Evolutionary conservation across 192 early-diverging fungal genomes (phyloP).

Genomic region (Backusella westeae): DNA sequence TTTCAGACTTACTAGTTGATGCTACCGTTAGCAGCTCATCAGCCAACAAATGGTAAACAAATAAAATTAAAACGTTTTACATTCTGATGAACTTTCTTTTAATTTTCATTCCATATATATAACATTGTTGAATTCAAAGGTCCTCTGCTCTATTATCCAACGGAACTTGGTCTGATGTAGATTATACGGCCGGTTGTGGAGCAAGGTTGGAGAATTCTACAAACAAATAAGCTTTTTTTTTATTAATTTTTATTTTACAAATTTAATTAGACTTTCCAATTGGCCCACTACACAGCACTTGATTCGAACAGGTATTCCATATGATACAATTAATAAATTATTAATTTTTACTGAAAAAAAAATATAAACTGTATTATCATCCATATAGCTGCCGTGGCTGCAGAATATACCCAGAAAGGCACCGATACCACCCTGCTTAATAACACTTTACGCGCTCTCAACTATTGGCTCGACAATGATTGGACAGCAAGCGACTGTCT

Average conservation of each 20-base stretch:
- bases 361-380: background rate
- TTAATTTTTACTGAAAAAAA: background rate
- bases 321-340: background rate
- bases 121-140: background rate
- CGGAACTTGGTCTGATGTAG: conserved; percentile 20
- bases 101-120: background rate
- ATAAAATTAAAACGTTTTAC: background rate
- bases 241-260: background rate
- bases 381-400: background rate
- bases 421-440: background rate
- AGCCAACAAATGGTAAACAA: background rate
- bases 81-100: background rate
- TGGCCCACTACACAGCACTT: conserved; percentile 26
- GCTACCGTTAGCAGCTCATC: background rate
- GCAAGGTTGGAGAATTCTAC: background rate
- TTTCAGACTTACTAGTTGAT: background rate
- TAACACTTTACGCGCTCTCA: conserved; percentile 5
- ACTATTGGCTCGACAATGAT: conserved; percentile 27
- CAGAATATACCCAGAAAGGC: background rate
- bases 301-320: conserved; percentile 5
- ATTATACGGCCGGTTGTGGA: conserved; percentile 18
- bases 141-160: background rate
- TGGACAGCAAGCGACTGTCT: conserved; percentile 6
- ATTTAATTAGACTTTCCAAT: conserved; percentile 13
- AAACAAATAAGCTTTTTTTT: background rate